Base-by-base conservation (phyloP, 495 filamentous ascomycete genomes). In the Parathielavia appendiculata region DNA sequence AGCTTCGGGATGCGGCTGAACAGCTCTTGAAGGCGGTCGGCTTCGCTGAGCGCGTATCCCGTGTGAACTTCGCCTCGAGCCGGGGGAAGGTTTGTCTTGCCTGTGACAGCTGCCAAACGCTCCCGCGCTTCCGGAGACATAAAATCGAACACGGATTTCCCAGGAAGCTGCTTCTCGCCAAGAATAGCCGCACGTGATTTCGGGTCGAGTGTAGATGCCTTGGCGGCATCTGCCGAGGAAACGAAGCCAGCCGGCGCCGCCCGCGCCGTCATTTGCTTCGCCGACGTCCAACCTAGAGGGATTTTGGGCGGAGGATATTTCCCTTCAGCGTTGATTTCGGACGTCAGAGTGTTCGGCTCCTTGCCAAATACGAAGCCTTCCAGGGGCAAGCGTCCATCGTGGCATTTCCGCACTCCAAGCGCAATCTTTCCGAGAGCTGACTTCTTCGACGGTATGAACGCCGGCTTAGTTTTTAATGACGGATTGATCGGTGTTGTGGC, bases 61-160 rank as follows among this genome's bases (percentile, higher is more conserved):
- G 79, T 76, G 0, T 89, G 88, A 40, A 85, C 79, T 70, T 97
- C 92, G 51, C 88, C 81, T 14, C 85, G 73, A 5, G 85, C 93
- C 9, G 83, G 82, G 1, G 93, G 93, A 12, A 98, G 79, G 63
- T 92, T 83, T 14, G 71, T 67, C 48, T 85, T 89, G 1, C 91
- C 91, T 10, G 90, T 90, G 4, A 84, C 83, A 48, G 85, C 78
- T 16, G 79, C 90, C 59, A 98, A 81, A 22, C 84, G 83, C 46
- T 90, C 86, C 61, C 93, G 84, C 9, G 89, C 85, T 40, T 88
- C 83, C 1, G 91, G 81, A 0, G 90, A 87, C 72, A 98, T 82
- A 75, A 87, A 97, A 70, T 97, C 91, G 69, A 97, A 98, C 36
- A 98, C 86, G 1, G 93, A 97, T 71, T 97, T 96, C 11, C 90